Conservation (phyloP, 148 eudicot species). For the Silene uniflora region DNA sequence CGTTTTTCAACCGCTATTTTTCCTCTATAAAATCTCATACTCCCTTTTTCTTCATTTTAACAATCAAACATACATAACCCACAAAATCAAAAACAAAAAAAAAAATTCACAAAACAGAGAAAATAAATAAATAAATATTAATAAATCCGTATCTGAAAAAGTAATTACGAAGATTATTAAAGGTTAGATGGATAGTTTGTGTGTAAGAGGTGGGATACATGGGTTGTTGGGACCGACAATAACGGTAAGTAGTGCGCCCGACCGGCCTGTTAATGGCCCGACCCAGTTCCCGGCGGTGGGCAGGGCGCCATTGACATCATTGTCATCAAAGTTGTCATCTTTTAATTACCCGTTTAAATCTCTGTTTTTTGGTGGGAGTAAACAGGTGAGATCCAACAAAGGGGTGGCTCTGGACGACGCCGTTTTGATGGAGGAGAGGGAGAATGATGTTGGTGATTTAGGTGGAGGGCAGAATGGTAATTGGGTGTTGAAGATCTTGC, state of each 20-base stretch:
- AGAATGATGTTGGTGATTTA: constrained; percentile 9
- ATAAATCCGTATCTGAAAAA: too few relatives aligned
- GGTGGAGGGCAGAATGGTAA: constrained; percentile 43
- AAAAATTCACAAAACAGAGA: not conserved
- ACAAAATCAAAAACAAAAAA: too few relatives aligned
- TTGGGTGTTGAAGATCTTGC: constrained; percentile 84
- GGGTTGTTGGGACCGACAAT: constrained; percentile 36
- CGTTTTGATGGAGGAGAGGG: constrained; percentile 46
- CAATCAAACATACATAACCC: not conserved
- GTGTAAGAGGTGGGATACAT: constrained; percentile 55
- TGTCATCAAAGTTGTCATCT: constrained; percentile 43
- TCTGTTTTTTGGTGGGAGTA: constrained; percentile 37
- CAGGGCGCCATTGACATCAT: constrained; percentile 12
- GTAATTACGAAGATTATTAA: not conserved
- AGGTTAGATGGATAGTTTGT: constrained; percentile 55
- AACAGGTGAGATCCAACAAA: constrained; percentile 26
- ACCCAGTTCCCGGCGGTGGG: constrained; percentile 33
- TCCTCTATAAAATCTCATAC: too few relatives aligned
- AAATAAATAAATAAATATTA: not conserved
- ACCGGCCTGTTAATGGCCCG: constrained; percentile 28
- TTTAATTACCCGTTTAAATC: constrained; percentile 69
- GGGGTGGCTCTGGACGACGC: constrained; percentile 50
- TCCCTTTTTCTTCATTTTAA: not conserved
- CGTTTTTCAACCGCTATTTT: not conserved
- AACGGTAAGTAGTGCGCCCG: constrained; percentile 31